Evolutionary conservation across 148 eudicot species (phyloP).

Genomic region (Camellia lanceoleosa): DNA sequence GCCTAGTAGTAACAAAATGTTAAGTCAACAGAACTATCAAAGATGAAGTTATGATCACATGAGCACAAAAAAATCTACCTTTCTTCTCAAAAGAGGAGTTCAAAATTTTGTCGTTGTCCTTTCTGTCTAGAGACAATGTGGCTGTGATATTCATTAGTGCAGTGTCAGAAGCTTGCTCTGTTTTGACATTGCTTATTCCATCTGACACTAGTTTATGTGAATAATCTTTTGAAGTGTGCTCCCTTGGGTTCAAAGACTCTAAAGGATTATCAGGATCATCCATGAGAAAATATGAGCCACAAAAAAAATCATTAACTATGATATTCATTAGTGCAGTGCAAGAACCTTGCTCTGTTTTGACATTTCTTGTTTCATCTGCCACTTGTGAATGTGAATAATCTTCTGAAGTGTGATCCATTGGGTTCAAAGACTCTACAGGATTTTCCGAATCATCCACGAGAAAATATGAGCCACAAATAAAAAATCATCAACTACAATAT

Average conservation of each 20-base stretch:
- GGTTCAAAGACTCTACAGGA: constrained; percentile 22
- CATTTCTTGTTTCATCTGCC: constrained; percentile 29
- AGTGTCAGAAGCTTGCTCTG: background rate
- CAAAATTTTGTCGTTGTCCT: constrained; percentile 14
- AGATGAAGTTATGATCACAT: background rate
- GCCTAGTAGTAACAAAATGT: too few species aligned
- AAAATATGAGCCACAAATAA: constrained; percentile 23
- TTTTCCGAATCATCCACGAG: constrained; percentile 18
- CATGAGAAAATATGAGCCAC: too few species aligned
- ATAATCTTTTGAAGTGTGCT: too few species aligned
- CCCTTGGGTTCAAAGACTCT: too few species aligned
- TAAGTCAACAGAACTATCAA: background rate
- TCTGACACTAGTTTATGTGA: too few species aligned
- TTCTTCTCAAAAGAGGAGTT: constrained; percentile 19
- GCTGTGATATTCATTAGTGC: constrained; percentile 17
- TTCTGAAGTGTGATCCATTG: constrained; percentile 21
- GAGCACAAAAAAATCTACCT: constrained; percentile 30
- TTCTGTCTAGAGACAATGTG: constrained; percentile 20
- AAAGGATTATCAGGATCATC: too few species aligned
- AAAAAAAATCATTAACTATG: too few species aligned
- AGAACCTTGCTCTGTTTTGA: constrained; percentile 5
- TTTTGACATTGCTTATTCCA: too few species aligned
- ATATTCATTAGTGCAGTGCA: too few species aligned
- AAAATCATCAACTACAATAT: constrained; percentile 2
- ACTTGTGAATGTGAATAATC: constrained; percentile 20